Conservation (phyloP, 257 asterid species). For the Lycium ferocissimum region DNA sequence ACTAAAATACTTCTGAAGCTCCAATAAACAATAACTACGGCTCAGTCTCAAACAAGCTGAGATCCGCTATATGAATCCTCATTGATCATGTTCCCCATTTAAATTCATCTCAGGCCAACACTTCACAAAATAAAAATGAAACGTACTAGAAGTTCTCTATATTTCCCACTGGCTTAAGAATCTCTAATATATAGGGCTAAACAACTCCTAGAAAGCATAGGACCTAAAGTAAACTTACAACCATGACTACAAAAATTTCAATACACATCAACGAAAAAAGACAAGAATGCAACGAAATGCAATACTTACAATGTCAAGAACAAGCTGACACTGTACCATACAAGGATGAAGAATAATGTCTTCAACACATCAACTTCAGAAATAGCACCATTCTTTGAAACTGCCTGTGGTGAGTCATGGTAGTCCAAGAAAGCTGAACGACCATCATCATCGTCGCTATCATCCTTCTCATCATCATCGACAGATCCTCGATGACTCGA, state of each 20-base stretch:
- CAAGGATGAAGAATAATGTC: conserved; percentile 79
- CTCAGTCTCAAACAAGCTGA: neutral
- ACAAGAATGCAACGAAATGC: neutral
- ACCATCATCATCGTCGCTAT: neutral
- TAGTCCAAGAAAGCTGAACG: neutral
- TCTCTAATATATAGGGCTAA: neutral
- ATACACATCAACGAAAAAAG: neutral
- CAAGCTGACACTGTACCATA: conserved; percentile 96
- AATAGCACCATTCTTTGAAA: conserved; percentile 46
- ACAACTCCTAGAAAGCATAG: neutral
- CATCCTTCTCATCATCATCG: conserved; percentile 21
- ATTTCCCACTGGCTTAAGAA: neutral
- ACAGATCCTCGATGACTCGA: conserved; percentile 36
- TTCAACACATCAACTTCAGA: conserved; percentile 71
- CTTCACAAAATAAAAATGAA: neutral
- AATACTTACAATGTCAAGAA: conserved; percentile 84
- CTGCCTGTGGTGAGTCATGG: conserved; percentile 35
- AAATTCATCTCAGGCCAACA: neutral
- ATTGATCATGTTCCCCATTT: neutral
- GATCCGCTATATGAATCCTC: neutral
- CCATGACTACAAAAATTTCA: neutral
- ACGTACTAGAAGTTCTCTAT: neutral
- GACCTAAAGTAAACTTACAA: neutral
- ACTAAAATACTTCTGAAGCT: neutral
- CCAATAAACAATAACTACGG: neutral